Evolutionary conservation across 345 rosid genomes (phyloP).

Genomic region (Balakata baccata): DNA sequence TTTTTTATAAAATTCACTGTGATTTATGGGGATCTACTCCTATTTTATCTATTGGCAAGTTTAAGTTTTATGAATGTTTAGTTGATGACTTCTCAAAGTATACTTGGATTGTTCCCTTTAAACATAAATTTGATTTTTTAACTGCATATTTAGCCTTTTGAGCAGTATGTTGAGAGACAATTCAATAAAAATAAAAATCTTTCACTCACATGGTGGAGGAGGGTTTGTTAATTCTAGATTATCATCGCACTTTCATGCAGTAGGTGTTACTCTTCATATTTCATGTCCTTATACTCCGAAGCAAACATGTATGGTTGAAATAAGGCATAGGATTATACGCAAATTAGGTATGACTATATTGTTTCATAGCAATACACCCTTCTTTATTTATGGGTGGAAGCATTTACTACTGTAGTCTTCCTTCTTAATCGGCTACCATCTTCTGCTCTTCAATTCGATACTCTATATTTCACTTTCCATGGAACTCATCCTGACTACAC

Average conservation of each 20-base stretch:
- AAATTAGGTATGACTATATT: neutral
- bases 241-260: neutral
- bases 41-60: neutral
- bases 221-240: neutral
- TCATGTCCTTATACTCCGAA: neutral
- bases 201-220: conserved; percentile 6
- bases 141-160: conserved; percentile 1
- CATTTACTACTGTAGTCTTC: neutral
- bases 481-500: neutral
- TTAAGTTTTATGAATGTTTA: no score
- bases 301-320: neutral
- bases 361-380: neutral
- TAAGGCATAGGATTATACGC: neutral
- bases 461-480: neutral
- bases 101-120: conserved; percentile 8
- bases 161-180: neutral
- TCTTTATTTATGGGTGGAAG: neutral
- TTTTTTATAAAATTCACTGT: neutral
- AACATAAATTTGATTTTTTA: neutral
- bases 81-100: neutral
- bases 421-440: neutral
- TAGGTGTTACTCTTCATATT: conserved; percentile 4
- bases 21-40: neutral
- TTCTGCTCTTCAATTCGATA: neutral
- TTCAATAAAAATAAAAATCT: neutral